Conservation (phyloP, 495 filamentous ascomycete species). For the Aspergillus hancockii region DNA sequence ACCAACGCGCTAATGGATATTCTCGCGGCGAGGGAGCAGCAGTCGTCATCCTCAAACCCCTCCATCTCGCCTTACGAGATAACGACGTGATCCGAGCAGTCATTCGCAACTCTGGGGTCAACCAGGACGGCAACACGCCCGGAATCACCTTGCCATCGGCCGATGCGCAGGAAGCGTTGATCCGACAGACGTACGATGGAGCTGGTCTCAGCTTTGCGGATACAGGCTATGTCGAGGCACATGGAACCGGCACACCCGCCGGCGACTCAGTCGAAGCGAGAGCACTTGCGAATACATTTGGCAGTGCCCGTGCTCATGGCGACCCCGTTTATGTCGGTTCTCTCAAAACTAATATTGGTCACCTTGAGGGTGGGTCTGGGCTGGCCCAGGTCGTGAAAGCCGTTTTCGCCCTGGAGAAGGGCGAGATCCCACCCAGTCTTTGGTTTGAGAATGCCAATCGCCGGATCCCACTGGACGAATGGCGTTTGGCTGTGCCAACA, state of each 20-base stretch:
- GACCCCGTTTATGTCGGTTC: too few relatives aligned
- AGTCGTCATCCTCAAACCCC: constrained; percentile 29
- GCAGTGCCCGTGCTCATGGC: too few relatives aligned
- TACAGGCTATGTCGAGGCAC: background rate
- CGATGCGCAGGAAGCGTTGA: background rate
- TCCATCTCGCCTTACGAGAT: constrained; percentile 25
- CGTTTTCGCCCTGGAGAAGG: too few relatives aligned
- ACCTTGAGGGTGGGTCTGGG: too few relatives aligned
- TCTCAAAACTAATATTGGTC: too few relatives aligned
- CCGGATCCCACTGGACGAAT: too few relatives aligned
- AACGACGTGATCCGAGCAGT: constrained; percentile 34
- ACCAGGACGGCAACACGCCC: constrained; percentile 37
- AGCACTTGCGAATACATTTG: too few relatives aligned
- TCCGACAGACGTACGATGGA: background rate
- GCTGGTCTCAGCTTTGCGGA: background rate
- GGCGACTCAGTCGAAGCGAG: background rate
- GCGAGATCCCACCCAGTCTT: too few relatives aligned
- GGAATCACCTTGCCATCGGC: background rate
- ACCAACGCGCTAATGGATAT: constrained; percentile 28
- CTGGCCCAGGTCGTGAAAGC: too few relatives aligned
- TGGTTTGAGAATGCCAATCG: too few relatives aligned
- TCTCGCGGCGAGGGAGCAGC: constrained; percentile 36
- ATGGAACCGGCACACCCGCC: background rate
- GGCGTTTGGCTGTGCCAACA: too few relatives aligned
- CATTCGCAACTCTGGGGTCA: constrained; percentile 42